These are phyloP conservation scores for Cyphellophora europaea DNA, from an alignment of 2,329 filamentous ascomycete genomes.

Conservation along the genomic window DNA sequence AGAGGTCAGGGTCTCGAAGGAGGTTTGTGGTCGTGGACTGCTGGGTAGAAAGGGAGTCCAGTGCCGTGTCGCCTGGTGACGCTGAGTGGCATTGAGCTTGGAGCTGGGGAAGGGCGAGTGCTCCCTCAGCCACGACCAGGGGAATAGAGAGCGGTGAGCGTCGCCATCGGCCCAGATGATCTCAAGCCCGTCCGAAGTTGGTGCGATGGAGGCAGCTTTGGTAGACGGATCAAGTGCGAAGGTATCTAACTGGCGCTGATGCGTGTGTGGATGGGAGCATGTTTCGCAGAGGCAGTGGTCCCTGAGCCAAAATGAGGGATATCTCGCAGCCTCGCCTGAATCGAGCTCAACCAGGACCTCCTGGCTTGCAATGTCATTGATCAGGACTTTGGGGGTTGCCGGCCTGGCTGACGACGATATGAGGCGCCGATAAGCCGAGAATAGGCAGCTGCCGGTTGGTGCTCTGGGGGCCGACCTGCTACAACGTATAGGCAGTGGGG, in stretches of 20 bases:
- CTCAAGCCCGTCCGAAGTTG: constrained; percentile 11
- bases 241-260: constrained; percentile 59
- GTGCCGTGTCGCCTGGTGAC: constrained; percentile 3
- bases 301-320: constrained; percentile 31
- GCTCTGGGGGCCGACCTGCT: no score
- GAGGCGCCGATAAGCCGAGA: neutral
- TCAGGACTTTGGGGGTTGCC: no score
- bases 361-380: constrained; percentile 19
- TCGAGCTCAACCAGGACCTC: constrained; percentile 18
- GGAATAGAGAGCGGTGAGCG: constrained; percentile 58
- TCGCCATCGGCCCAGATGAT: constrained; percentile 22
- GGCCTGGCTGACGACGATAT: neutral
- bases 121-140: constrained; percentile 50
- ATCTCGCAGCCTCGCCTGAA: constrained; percentile 12
- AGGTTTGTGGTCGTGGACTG: constrained; percentile 28
- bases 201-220: constrained; percentile 3
- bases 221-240: constrained; percentile 45
- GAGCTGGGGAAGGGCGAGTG: constrained; percentile 30
- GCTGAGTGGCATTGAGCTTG: constrained; percentile 2
- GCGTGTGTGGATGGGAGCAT: constrained; percentile 62
- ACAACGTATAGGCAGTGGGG: no score
- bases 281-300: constrained; percentile 62
- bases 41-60: constrained; percentile 10
- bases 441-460: neutral
- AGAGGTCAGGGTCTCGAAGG: constrained; percentile 55